phyloP scores from a whole-genome alignment of 805 yeast species.

The Metschnikowia cerradonensis region DNA sequence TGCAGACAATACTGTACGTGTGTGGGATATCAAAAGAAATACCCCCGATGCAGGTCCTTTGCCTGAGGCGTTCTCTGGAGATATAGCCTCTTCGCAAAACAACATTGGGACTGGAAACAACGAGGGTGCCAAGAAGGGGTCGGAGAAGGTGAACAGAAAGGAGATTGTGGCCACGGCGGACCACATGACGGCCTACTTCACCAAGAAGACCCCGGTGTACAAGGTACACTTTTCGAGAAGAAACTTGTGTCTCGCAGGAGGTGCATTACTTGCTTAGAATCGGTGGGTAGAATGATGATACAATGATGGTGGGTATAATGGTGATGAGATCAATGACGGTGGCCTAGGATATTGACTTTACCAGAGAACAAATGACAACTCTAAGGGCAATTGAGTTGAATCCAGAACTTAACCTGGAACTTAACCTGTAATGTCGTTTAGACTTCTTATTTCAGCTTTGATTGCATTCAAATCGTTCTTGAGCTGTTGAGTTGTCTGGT shows the following conservation, averaged over 20 bases:
- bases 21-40: conserved; percentile 90
- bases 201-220: conserved; percentile 91
- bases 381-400: too few species aligned
- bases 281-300: too few species aligned
- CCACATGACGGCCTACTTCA: conserved; percentile 88
- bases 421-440: too few species aligned
- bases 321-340: too few species aligned
- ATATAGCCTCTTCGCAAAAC: conserved; percentile 7
- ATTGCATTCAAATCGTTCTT: too few species aligned
- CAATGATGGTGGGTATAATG: too few species aligned
- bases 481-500: too few species aligned
- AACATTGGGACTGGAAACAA: conserved; percentile 6
- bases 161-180: conserved; percentile 82
- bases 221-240: conserved; percentile 89
- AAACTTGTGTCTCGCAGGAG: conserved; percentile 89
- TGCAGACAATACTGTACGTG: conserved; percentile 87
- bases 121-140: conserved; percentile 21
- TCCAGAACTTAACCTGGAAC: too few species aligned
- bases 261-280: conserved; percentile 54
- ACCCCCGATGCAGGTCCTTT: conserved; percentile 75
- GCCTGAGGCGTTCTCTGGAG: conserved; percentile 60
- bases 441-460: too few species aligned
- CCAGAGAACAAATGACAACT: too few species aligned
- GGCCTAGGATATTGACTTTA: too few species aligned
- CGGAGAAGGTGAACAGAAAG: conserved; percentile 45